Conservation (phyloP, 2,329 filamentous ascomycete species). For the Ascochyta rabiei region DNA sequence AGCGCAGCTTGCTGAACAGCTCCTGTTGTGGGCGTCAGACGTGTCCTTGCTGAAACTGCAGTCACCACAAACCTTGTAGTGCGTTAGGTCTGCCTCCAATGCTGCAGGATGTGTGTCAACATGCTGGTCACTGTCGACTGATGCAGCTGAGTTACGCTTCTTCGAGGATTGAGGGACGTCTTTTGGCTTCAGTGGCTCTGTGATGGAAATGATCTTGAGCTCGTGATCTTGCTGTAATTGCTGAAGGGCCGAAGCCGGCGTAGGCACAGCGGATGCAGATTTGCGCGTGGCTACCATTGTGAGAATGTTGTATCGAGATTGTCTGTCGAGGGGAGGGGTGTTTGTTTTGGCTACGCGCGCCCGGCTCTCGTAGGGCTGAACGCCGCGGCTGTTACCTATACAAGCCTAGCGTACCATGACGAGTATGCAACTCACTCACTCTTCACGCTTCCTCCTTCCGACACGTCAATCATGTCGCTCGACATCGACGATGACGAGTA, state of each 20-base stretch:
- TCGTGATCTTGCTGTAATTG: constrained; percentile 64
- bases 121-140: constrained; percentile 71
- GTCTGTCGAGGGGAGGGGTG: constrained; percentile 21
- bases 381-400: constrained; percentile 29
- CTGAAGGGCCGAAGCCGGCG: constrained; percentile 51
- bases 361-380: constrained; percentile 22
- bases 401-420: constrained; percentile 16
- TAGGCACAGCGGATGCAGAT: constrained; percentile 26
- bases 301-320: neutral
- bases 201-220: constrained; percentile 76
- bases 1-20: constrained; percentile 93
- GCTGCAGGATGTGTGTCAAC: constrained; percentile 70
- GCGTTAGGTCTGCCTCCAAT: constrained; percentile 80
- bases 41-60: neutral
- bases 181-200: constrained; percentile 71
- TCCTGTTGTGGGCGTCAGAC: constrained; percentile 59
- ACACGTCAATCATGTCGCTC: constrained; percentile 26
- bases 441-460: neutral
- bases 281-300: constrained; percentile 38
- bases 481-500: constrained; percentile 69
- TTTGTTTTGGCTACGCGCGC: constrained; percentile 38
- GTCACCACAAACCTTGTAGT: constrained; percentile 70
- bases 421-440: constrained; percentile 5
- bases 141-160: constrained; percentile 62
- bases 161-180: constrained; percentile 47